Percentiles rank a stretch among this genome's conserved stretches.
These are phyloP conservation scores for Aspergillus hortae DNA, from an alignment of 2,329 filamentous ascomycete genomes.

Conservation along the genomic window DNA sequence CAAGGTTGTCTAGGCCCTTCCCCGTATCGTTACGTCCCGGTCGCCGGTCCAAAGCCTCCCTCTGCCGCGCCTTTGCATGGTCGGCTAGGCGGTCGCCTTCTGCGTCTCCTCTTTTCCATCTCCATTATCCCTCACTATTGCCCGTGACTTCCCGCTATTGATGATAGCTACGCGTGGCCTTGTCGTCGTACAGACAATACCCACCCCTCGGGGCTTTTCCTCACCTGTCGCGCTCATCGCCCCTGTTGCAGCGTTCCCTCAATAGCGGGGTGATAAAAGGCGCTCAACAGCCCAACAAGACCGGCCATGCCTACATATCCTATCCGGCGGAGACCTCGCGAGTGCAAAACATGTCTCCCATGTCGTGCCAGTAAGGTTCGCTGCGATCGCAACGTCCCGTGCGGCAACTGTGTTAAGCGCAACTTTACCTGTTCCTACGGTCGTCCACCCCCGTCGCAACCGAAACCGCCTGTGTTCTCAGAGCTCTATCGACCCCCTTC, in stretches of 20 bases:
- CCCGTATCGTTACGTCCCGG: neutral
- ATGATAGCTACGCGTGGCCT: neutral
- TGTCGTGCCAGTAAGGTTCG: constrained; percentile 52
- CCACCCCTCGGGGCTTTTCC: neutral
- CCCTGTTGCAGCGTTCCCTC: constrained; percentile 6
- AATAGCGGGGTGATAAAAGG: constrained; percentile 15
- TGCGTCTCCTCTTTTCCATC: neutral
- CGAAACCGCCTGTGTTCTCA: constrained; percentile 10
- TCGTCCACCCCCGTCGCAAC: constrained; percentile 20
- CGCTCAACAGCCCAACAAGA: neutral
- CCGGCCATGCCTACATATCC: constrained; percentile 31
- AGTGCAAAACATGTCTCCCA: constrained; percentile 47
- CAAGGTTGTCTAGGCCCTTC: neutral
- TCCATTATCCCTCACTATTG: neutral
- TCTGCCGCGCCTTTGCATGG: neutral
- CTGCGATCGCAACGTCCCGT: constrained; percentile 41
- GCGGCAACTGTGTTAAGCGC: constrained; percentile 40
- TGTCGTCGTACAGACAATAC: constrained; percentile 2
- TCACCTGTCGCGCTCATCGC: neutral
- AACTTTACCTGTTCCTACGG: constrained; percentile 38
- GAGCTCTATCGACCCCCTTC: constrained; percentile 13
- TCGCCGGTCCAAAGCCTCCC: neutral
- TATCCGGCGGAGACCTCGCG: constrained; percentile 34
- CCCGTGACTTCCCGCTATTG: neutral
- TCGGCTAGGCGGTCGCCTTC: neutral